These are phyloP conservation scores for Mortierella sp. DNA, from an alignment of 371 early-diverging fungal species.

Conservation along the genomic window DNA sequence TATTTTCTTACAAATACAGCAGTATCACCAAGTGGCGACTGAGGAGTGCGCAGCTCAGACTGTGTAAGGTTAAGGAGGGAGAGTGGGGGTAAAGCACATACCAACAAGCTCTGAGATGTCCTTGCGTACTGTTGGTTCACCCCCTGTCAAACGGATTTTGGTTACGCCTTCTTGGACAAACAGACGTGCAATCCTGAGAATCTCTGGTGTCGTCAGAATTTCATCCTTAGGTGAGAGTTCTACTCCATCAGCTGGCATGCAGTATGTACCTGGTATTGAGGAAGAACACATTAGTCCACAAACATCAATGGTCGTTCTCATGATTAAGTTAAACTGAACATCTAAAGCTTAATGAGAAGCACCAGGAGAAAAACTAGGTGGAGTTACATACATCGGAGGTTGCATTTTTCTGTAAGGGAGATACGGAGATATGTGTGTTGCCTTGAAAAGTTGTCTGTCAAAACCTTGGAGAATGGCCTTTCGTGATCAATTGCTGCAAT, in stretches of 20 bases:
- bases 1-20: neutral
- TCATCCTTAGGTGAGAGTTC: conserved; percentile 75
- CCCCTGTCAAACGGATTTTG: conserved; percentile 95
- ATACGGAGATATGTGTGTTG: conserved; percentile 93
- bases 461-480: conserved; percentile 52
- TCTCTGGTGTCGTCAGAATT: conserved; percentile 83
- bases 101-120: conserved; percentile 88
- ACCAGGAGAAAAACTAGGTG: neutral
- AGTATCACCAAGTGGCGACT: neutral
- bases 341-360: conserved; percentile 1
- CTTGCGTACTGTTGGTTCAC: conserved; percentile 94
- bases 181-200: conserved; percentile 77
- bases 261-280: conserved; percentile 80
- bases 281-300: conserved; percentile 4
- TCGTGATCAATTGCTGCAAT: conserved; percentile 56
- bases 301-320: neutral
- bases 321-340: neutral
- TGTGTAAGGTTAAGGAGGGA: neutral
- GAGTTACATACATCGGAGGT: conserved; percentile 81
- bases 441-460: conserved; percentile 83
- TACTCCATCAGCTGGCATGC: conserved; percentile 96
- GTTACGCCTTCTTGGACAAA: conserved; percentile 91
- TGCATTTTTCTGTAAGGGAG: conserved; percentile 93
- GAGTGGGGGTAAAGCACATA: too few species aligned
- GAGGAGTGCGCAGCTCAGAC: neutral